Conservation (phyloP, 2,329 filamentous ascomycete genomes). For the Ceratocystis colombiana region DNA sequence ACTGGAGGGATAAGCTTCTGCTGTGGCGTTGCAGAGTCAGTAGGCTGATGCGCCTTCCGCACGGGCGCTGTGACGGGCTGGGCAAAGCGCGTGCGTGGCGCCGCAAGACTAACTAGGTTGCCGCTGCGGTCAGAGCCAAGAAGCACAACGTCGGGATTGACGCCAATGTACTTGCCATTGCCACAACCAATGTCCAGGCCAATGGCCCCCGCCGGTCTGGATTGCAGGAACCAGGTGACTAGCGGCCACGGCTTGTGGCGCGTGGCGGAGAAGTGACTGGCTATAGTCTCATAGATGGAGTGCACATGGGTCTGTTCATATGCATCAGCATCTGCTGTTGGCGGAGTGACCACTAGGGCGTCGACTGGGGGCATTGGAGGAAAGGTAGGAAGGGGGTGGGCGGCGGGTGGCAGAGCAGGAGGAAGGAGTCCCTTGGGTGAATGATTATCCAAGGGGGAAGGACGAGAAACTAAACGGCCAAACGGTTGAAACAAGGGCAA, state of each 20-base stretch:
- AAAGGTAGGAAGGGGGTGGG: neutral
- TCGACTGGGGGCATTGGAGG: neutral
- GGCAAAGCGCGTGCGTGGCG: conserved; percentile 32
- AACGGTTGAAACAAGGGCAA: neutral
- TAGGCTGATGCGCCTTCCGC: conserved; percentile 36
- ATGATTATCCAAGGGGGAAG: neutral
- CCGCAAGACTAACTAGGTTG: conserved; percentile 65
- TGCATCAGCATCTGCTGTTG: conserved; percentile 31
- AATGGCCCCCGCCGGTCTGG: conserved; percentile 57
- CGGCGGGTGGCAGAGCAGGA: neutral
- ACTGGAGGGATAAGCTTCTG: conserved; percentile 14
- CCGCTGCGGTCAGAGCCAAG: conserved; percentile 72
- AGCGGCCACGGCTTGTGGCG: conserved; percentile 84
- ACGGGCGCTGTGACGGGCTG: conserved; percentile 34
- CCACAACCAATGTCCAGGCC: conserved; percentile 91
- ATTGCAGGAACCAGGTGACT: conserved; percentile 65
- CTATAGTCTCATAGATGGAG: conserved; percentile 79
- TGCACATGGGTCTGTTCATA: conserved; percentile 90
- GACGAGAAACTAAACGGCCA: neutral
- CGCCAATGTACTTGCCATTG: conserved; percentile 86
- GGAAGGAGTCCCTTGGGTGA: neutral
- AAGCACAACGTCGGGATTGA: conserved; percentile 68
- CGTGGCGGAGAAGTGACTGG: conserved; percentile 72
- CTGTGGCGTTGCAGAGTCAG: conserved; percentile 29
- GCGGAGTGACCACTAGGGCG: conserved; percentile 1